A percentile compares a stretch with the other conserved stretches of the same genome.
These are phyloP conservation scores for Pyronema domesticum DNA, from an alignment of 495 filamentous ascomycete species.

Conservation along the genomic window DNA sequence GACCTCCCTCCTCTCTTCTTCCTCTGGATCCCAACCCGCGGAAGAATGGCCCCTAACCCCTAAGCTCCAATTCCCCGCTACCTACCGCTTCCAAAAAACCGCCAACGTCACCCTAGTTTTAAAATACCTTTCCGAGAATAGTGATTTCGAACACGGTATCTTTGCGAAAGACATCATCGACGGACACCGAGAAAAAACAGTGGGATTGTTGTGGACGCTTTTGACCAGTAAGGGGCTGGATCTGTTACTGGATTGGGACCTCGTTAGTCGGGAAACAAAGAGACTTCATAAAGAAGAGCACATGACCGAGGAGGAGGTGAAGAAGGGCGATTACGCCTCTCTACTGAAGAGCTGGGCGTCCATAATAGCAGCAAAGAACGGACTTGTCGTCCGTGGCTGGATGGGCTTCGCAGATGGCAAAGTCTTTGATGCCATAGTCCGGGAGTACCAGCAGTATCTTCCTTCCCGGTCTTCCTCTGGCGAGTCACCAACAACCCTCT, in stretches of 20 bases:
- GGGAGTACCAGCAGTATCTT: slow-evolving; percentile 36
- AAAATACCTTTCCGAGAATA: slow-evolving; percentile 31
- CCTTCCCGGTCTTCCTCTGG: not conserved
- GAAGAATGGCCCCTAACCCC: slow-evolving; percentile 36
- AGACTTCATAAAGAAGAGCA: slow-evolving; percentile 23
- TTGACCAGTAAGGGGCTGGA: slow-evolving; percentile 40
- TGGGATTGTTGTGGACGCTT: slow-evolving; percentile 44
- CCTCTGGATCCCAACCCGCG: slow-evolving; percentile 16
- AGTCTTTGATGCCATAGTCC: slow-evolving; percentile 40
- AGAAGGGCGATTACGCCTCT: slow-evolving; percentile 23
- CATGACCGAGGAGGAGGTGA: slow-evolving; percentile 13
- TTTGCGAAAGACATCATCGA: slow-evolving; percentile 46
- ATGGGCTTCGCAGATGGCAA: slow-evolving; percentile 43
- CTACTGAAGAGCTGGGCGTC: slow-evolving; percentile 40
- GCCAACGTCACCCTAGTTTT: slow-evolving; percentile 46
- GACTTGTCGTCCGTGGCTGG: slow-evolving; percentile 35
- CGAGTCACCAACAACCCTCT: not conserved
- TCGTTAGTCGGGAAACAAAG: slow-evolving; percentile 35
- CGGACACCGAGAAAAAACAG: slow-evolving; percentile 49
- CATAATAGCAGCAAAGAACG: slow-evolving; percentile 31
- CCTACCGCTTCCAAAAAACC: slow-evolving; percentile 39
- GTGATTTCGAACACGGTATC: slow-evolving; percentile 27
- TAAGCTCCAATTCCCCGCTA: slow-evolving; percentile 41
- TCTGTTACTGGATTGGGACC: slow-evolving; percentile 37
- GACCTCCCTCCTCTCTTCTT: slow-evolving; percentile 10